These are phyloP conservation scores for Elongisporangium senticosum DNA, from an alignment of 352 stramenopile genomes.

Conservation along the genomic window DNA sequence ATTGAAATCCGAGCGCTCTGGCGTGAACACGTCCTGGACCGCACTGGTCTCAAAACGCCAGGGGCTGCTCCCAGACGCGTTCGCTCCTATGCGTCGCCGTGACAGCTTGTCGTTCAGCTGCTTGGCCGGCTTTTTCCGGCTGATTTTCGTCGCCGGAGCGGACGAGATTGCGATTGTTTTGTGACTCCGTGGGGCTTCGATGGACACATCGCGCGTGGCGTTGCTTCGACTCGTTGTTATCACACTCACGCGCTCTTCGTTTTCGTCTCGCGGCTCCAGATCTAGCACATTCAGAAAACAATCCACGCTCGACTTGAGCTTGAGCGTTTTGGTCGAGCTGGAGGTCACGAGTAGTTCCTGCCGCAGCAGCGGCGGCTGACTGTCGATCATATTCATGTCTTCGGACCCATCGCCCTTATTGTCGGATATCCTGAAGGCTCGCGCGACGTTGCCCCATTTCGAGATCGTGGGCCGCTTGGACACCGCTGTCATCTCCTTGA, in stretches of 20 bases:
- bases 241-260: not conserved
- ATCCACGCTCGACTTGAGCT: constrained; percentile 40
- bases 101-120: constrained; percentile 22
- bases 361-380: constrained; percentile 4
- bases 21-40: constrained; percentile 13
- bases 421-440: constrained; percentile 19
- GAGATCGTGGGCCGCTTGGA: constrained; percentile 26
- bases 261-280: not conserved
- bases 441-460: constrained; percentile 33
- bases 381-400: constrained; percentile 21
- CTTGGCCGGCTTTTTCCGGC: constrained; percentile 7
- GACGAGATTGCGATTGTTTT: not conserved
- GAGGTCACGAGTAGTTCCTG: constrained; percentile 8
- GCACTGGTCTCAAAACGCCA: constrained; percentile 14
- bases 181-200: not conserved
- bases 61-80: constrained; percentile 12
- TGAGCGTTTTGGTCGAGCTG: constrained; percentile 3
- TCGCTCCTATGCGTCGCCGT: constrained; percentile 3
- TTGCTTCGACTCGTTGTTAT: not conserved
- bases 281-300: constrained; percentile 34
- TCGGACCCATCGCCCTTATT: constrained; percentile 6
- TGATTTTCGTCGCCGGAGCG: not conserved
- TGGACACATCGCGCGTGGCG: not conserved
- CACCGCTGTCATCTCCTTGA: constrained; percentile 23
- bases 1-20: constrained; percentile 19